Conservation (phyloP, 176 grass and related monocot species). For the Zoysia japonica region DNA sequence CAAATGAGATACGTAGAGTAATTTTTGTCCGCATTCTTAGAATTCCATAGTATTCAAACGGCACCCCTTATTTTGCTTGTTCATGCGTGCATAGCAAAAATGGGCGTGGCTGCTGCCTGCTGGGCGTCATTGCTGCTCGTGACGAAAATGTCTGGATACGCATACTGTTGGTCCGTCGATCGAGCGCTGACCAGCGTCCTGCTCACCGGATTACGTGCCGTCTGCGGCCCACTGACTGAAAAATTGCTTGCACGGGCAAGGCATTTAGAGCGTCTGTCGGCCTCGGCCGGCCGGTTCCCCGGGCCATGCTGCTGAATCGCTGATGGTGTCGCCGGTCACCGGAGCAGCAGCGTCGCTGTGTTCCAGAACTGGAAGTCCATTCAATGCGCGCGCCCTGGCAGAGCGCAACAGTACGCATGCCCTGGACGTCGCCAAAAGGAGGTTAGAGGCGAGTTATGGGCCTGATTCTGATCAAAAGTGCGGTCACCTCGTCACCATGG, state of each 20-base stretch:
- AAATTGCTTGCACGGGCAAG: neutral
- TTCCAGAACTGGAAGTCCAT: constrained; percentile 27
- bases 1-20: too few relatives aligned
- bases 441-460: too few relatives aligned
- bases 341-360: neutral
- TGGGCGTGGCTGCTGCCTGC: neutral
- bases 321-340: too few relatives aligned
- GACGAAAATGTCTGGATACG: neutral
- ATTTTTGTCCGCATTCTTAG: too few relatives aligned
- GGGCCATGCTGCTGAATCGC: too few relatives aligned
- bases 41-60: too few relatives aligned
- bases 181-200: neutral
- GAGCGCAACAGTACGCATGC: neutral
- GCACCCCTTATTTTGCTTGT: too few relatives aligned
- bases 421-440: neutral
- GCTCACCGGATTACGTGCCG: constrained; percentile 18
- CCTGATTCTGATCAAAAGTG: too few relatives aligned
- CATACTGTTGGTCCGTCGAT: neutral
- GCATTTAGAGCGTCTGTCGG: constrained; percentile 14
- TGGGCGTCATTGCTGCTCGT: neutral
- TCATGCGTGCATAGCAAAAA: too few relatives aligned
- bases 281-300: neutral
- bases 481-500: too few relatives aligned
- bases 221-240: constrained; percentile 7
- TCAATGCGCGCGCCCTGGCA: constrained; percentile 17